Conservation (phyloP, 805 yeast species). For the Danielozyma ontarioensis region DNA sequence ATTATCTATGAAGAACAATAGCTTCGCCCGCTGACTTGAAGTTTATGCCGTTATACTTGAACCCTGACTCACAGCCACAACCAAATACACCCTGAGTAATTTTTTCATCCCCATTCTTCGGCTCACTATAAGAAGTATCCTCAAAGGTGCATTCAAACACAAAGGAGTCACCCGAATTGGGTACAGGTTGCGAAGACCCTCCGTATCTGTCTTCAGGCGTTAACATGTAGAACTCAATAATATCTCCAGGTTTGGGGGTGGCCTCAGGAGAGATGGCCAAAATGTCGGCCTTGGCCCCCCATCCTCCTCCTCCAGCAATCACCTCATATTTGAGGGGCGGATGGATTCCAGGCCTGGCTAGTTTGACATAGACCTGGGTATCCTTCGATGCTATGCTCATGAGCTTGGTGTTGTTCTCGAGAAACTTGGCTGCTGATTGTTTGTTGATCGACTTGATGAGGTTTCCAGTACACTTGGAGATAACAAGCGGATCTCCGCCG, state of each 20-base stretch:
- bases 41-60: slow-evolving; percentile 7
- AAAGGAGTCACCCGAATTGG: slow-evolving; percentile 2
- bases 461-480: slow-evolving; percentile 53
- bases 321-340: slow-evolving; percentile 36
- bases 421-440: slow-evolving; percentile 50
- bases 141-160: slow-evolving; percentile 29
- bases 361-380: slow-evolving; percentile 35
- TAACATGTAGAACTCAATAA: slow-evolving; percentile 42
- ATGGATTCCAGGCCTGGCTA: slow-evolving; percentile 8
- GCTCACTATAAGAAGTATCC: slow-evolving; percentile 17
- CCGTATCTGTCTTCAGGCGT: slow-evolving; percentile 28
- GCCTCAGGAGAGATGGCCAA: slow-evolving; percentile 64
- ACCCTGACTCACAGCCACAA: slow-evolving; percentile 12
- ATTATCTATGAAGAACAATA: too few relatives aligned
- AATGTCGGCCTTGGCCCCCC: slow-evolving; percentile 66
- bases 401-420: slow-evolving; percentile 42
- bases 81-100: slow-evolving; percentile 10
- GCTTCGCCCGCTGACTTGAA: slow-evolving; percentile 2
- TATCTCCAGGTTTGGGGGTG: slow-evolving; percentile 37
- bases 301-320: slow-evolving; percentile 71
- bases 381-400: slow-evolving; percentile 38
- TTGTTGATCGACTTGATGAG: slow-evolving; percentile 52
- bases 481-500: slow-evolving; percentile 20
- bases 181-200: slow-evolving; percentile 6
- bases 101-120: slow-evolving; percentile 1